Evolutionary conservation across 2,329 filamentous ascomycete species (phyloP), one percentile per base, ranked within the genome.

Genomic region (Parastagonospora nodorum): DNA sequence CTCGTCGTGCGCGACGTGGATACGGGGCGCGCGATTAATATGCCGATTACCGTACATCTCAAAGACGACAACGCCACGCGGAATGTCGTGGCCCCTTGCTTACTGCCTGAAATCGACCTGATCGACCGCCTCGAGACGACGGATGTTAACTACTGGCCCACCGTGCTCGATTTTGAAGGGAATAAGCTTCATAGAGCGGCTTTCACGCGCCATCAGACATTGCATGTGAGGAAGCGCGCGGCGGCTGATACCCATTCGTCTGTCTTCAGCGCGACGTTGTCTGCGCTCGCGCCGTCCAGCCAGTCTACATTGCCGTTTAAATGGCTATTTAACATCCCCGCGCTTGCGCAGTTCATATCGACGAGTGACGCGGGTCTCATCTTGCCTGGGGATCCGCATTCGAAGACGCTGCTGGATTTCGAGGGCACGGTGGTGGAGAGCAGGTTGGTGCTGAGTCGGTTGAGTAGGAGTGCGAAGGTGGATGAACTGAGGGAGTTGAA

Each of bases 1-100:
- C 82, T 99, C 0, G 85, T 99, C 1, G 84, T 90, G 14, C 89
- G 93, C 54, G 94, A 99, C 61, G 84, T 94, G 2, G 87, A 94
- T 51, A 96, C 90, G 0, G 86, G 88, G 35, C 86, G 91, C 37
- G 89, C 92, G 0, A 84, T 96, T 42, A 84, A 86, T 7, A 82
- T 92, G 2, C 85, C 89, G 0, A 80, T 96, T 39, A 80, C 81
- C 4, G 81, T 96, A 48, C 81, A 78, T 8, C 79, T 90, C 53
- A 83, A 75, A 45, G 58, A 74, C 56, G 73, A 76, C 35, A 51
- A 45, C 3, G 2, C 14, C 36, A 14, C 10, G 2, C 69, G 63
- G 32, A 45, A 60, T 12, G 61, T 81, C 41, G 74, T 73, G 6
- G 80, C 84, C 1, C 85, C 85, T 0, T 85, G 82, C 57, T 76